phyloP scores from a whole-genome alignment of 2,329 filamentous ascomycete species.

The Alternaria gaisen region DNA sequence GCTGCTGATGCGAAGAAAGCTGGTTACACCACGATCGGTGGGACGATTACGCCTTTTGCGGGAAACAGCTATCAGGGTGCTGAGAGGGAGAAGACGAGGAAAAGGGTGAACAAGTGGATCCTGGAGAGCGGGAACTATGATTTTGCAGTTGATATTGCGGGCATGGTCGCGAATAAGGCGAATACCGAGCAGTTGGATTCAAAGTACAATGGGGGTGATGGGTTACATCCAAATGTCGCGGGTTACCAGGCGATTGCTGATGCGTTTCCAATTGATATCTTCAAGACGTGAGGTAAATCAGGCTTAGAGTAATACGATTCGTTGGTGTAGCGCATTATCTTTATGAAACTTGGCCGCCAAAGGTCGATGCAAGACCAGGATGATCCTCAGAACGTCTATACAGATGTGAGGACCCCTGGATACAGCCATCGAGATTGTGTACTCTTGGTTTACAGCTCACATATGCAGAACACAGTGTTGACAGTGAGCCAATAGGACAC shows the following conservation, averaged over 20 bases:
- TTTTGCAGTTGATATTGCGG: constrained; percentile 69
- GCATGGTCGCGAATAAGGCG: constrained; percentile 62
- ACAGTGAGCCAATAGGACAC: not conserved
- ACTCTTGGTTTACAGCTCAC: too few species aligned
- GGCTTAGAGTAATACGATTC: too few species aligned
- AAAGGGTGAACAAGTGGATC: constrained; percentile 70
- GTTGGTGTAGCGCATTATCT: fast-evolving
- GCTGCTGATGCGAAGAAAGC: constrained; percentile 51
- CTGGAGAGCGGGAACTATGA: constrained; percentile 65
- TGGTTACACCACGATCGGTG: constrained; percentile 62
- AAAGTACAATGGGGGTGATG: constrained; percentile 69
- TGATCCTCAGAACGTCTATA: not conserved
- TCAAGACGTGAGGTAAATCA: constrained; percentile 36
- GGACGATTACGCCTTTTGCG: constrained; percentile 72
- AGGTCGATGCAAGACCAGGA: too few species aligned
- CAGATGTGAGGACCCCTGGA: fast-evolving
- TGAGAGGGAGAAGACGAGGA: constrained; percentile 64
- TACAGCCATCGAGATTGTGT: not conserved
- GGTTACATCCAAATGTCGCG: constrained; percentile 68
- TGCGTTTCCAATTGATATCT: constrained; percentile 65
- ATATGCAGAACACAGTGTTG: too few species aligned
- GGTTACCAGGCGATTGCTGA: constrained; percentile 69
- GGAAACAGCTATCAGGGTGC: constrained; percentile 53
- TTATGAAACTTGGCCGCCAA: too few species aligned
- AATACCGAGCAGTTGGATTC: constrained; percentile 57